Evolutionary conservation across 2,329 filamentous ascomycete species (phyloP), one percentile per base, ranked within the genome.

Genomic region (Leptographium radiaticola): DNA sequence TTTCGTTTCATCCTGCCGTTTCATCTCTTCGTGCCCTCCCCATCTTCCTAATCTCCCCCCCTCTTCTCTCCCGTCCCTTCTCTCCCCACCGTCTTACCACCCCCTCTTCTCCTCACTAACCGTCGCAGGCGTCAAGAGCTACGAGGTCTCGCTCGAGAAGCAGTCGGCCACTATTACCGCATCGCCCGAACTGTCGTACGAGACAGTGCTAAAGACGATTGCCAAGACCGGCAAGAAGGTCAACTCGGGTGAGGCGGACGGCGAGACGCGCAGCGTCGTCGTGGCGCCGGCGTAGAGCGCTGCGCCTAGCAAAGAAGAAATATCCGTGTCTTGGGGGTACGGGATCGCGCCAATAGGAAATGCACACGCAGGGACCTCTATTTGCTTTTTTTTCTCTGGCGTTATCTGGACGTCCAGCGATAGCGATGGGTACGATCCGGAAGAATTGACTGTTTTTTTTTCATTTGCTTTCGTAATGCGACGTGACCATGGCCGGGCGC

Each of bases 181-280:
- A 59, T 79, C 83, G 60, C 75, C 81, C 5, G 74, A 71, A 53
- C 76, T 94, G 58, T 75, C 79, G 55, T 95, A 91, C 74, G 81
- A 88, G 60, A 87, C 81, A 49, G 87, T 95, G 56, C 81, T 95
- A 57, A 77, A 79, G 66, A 94, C 87, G 68, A 95, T 96, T 69
- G 83, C 86, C 77, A 95, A 95, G 82, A 95, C 90, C 13, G 90
- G 90, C 65, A 96, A 96, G 81, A 86, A 85, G 65, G 83, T 96
- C 67, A 94, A 86, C 70, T 82, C 77, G 33, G 86, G 78, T 61
- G 80, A 82, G 73, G 84, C 77, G 30, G 85, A 90, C 65, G 86
- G 86, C 53, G 75, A 78, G 56, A 66, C 67, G 55, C 70, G 72
- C 67, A 75, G 75, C 57, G 67, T 81, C 57, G 73, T 74, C 63